Evolutionary conservation across 495 filamentous ascomycete species (phyloP).

Genomic region (Hypoxylon trugodes): DNA sequence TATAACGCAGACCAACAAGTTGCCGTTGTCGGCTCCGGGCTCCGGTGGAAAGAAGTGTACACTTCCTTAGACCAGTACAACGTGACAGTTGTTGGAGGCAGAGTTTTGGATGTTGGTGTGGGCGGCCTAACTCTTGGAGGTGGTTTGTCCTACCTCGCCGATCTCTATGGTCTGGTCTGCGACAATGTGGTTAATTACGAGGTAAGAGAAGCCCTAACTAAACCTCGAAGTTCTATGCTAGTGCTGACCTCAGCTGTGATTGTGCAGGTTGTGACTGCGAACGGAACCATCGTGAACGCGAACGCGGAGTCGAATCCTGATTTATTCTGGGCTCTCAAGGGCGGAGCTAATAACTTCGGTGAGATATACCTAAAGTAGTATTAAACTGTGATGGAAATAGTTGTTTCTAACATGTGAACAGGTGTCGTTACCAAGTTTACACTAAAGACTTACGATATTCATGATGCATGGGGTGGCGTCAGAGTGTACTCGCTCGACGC

Average conservation of each 20-base stretch:
- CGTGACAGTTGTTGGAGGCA: slow-evolving; percentile 58
- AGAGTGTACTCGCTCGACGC: slow-evolving; percentile 45
- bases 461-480: slow-evolving; percentile 53
- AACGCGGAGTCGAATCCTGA: slow-evolving; percentile 49
- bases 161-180: slow-evolving; percentile 63
- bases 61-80: slow-evolving; percentile 52
- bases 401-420: slow-evolving; percentile 34
- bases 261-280: slow-evolving; percentile 58
- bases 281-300: slow-evolving; percentile 60
- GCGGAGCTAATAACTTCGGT: slow-evolving; percentile 61
- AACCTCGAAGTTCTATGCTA: background rate
- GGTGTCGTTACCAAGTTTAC: slow-evolving; percentile 54
- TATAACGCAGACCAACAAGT: slow-evolving; percentile 54
- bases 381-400: background rate
- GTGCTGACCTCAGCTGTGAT: background rate
- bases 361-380: slow-evolving; percentile 39
- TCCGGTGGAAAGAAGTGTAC: slow-evolving; percentile 60
- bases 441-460: slow-evolving; percentile 52
- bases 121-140: slow-evolving; percentile 53
- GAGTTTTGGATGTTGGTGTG: slow-evolving; percentile 55
- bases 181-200: slow-evolving; percentile 64
- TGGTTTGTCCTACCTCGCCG: slow-evolving; percentile 58
- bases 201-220: slow-evolving; percentile 22
- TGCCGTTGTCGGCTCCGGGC: slow-evolving; percentile 57
- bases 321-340: slow-evolving; percentile 56